A percentile compares a stretch with the other conserved stretches of the same genome.
These are phyloP conservation scores for Raffaelea albimanens DNA, from an alignment of 2,329 filamentous ascomycete species.

Conservation along the genomic window DNA sequence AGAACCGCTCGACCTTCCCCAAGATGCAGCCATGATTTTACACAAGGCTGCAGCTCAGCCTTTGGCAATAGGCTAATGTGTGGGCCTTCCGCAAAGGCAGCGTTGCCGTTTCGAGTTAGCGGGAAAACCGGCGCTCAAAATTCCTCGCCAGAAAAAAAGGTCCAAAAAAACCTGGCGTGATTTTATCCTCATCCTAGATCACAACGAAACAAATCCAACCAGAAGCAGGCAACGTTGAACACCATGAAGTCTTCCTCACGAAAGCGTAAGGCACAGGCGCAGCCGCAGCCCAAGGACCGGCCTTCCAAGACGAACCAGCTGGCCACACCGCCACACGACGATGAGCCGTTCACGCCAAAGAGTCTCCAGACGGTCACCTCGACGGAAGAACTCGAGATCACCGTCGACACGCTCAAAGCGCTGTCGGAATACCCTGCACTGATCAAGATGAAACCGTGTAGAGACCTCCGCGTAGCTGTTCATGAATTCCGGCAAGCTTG, in stretches of 20 bases:
- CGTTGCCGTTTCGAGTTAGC: too few species aligned
- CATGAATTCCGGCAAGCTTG: conserved; percentile 62
- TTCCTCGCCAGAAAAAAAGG: too few species aligned
- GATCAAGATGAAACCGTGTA: conserved; percentile 61
- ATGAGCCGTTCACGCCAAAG: conserved; percentile 30
- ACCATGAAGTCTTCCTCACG: conserved; percentile 32
- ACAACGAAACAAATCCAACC: too few species aligned
- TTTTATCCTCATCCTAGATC: too few species aligned
- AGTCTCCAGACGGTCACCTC: conserved; percentile 46
- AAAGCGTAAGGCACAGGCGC: conserved; percentile 28
- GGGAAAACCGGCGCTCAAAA: too few species aligned
- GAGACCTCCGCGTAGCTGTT: conserved; percentile 55
- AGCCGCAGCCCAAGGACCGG: not conserved
- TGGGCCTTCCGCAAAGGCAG: too few species aligned
- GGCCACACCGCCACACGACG: conserved; percentile 25
- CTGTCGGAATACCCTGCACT: conserved; percentile 49
- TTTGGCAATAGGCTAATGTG: too few species aligned
- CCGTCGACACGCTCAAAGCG: conserved; percentile 52
- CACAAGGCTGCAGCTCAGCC: too few species aligned
- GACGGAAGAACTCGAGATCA: conserved; percentile 56
- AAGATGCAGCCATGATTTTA: too few species aligned
- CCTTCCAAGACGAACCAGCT: conserved; percentile 3
- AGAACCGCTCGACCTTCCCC: too few species aligned
- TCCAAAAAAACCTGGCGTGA: too few species aligned
- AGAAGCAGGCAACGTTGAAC: not conserved